Percentiles rank a stretch among this genome's conserved stretches.
Conservation (phyloP, 345 rosid genomes). For the Salix viminalis region DNA sequence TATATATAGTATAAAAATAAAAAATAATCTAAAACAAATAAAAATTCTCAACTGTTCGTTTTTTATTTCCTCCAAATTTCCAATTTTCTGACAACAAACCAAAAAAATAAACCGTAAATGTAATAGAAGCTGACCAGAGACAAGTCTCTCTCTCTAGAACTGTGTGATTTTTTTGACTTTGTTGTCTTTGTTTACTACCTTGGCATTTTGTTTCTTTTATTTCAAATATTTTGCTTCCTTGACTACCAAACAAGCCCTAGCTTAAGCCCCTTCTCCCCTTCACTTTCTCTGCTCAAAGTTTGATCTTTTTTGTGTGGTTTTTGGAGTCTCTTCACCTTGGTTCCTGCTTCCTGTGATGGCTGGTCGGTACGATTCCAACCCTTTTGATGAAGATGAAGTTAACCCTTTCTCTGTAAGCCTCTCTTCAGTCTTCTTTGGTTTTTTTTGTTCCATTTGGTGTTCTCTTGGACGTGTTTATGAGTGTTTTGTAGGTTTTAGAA, state of each 20-base stretch:
- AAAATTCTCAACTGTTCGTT: no score
- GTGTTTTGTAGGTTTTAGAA: neutral
- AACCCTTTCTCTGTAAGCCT: conserved; percentile 87
- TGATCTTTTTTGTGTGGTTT: neutral
- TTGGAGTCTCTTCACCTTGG: neutral
- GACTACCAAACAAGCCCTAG: neutral
- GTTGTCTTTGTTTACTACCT: neutral
- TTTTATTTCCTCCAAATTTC: no score
- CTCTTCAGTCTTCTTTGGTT: neutral
- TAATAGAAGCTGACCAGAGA: conserved; percentile 1
- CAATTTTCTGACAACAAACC: neutral
- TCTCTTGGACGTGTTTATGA: neutral
- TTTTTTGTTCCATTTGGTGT: neutral
- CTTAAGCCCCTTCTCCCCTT: neutral
- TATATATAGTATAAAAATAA: no score
- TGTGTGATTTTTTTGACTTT: neutral
- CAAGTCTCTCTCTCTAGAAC: conserved; percentile 10
- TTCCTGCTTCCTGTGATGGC: conserved; percentile 45
- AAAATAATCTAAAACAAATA: no score
- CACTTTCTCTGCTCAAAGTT: neutral
- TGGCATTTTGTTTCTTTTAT: neutral
- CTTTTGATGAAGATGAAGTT: conserved; percentile 86
- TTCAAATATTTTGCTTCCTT: conserved; percentile 9
- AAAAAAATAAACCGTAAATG: no score
- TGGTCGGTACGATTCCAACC: conserved; percentile 74